A percentile compares a stretch with the other conserved stretches of the same genome.
phyloP scores from a whole-genome alignment of 164 flowering plant species.

The Vitis rotundifolia region DNA sequence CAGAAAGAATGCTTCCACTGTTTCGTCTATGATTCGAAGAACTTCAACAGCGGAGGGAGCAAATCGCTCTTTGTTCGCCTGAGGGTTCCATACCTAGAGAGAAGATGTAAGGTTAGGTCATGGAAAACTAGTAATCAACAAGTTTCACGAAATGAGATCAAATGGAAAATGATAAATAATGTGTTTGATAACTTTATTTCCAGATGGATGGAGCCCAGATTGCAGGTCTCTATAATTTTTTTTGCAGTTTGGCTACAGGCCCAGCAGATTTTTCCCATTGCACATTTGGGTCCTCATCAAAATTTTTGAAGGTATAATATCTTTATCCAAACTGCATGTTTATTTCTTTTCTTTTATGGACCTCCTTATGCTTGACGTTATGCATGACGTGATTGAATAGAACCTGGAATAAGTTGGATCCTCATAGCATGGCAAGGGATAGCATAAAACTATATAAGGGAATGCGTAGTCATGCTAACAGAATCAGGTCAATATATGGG shows the following conservation, averaged over 20 bases:
- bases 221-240: background rate
- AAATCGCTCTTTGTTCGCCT: slow-evolving; percentile 51
- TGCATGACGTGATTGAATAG: too few species aligned
- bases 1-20: slow-evolving; percentile 63
- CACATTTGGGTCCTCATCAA: too few species aligned
- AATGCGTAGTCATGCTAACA: background rate
- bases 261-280: too few species aligned
- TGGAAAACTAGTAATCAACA: background rate
- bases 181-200: background rate
- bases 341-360: too few species aligned
- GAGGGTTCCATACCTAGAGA: slow-evolving; percentile 56
- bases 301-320: too few species aligned
- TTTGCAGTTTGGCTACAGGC: too few species aligned
- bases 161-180: background rate
- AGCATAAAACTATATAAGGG: background rate
- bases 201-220: background rate
- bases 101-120: slow-evolving; percentile 3
- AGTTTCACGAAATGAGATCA: background rate
- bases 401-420: background rate
- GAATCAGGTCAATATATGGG: background rate
- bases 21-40: slow-evolving; percentile 56
- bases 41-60: slow-evolving; percentile 72
- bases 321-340: too few species aligned
- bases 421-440: background rate
- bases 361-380: too few species aligned